Conservation (phyloP, 495 filamentous ascomycete genomes). For the Tuber umbilicatum region DNA sequence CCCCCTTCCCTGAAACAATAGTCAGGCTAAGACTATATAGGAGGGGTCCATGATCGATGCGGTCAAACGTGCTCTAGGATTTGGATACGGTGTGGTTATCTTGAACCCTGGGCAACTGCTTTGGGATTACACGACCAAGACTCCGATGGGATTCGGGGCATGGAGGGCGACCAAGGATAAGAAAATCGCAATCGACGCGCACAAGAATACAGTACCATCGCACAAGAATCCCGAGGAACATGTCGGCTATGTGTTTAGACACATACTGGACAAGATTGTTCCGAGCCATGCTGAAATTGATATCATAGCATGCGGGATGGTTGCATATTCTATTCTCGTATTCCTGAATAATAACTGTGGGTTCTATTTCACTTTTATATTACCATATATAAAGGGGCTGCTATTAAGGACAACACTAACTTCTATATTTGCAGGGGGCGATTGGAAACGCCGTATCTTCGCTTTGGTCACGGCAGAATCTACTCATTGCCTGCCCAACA, state of each 20-base stretch:
- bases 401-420: slow-evolving; percentile 8
- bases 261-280: slow-evolving; percentile 51
- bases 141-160: slow-evolving; percentile 51
- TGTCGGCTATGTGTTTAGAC: slow-evolving; percentile 57
- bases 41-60: slow-evolving; percentile 35
- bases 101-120: slow-evolving; percentile 65
- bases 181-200: slow-evolving; percentile 49
- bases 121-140: slow-evolving; percentile 57
- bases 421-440: slow-evolving; percentile 13
- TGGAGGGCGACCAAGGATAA: slow-evolving; percentile 51
- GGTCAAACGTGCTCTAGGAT: slow-evolving; percentile 20
- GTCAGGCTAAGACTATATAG: slow-evolving; percentile 32
- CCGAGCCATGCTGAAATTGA: slow-evolving; percentile 51
- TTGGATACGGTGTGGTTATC: slow-evolving; percentile 51
- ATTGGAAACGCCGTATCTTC: slow-evolving; percentile 30
- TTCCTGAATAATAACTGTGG: slow-evolving; percentile 31
- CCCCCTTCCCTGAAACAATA: slow-evolving; percentile 7
- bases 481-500: slow-evolving; percentile 25
- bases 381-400: background rate
- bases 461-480: slow-evolving; percentile 35
- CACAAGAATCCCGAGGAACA: slow-evolving; percentile 53
- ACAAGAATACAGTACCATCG: slow-evolving; percentile 53
- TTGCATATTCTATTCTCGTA: slow-evolving; percentile 27
- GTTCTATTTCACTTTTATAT: slow-evolving; percentile 3
- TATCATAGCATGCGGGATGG: slow-evolving; percentile 50